These are phyloP conservation scores for Zygosaccharomyces rouxii DNA, from an alignment of 805 yeast genomes.

Conservation along the genomic window DNA sequence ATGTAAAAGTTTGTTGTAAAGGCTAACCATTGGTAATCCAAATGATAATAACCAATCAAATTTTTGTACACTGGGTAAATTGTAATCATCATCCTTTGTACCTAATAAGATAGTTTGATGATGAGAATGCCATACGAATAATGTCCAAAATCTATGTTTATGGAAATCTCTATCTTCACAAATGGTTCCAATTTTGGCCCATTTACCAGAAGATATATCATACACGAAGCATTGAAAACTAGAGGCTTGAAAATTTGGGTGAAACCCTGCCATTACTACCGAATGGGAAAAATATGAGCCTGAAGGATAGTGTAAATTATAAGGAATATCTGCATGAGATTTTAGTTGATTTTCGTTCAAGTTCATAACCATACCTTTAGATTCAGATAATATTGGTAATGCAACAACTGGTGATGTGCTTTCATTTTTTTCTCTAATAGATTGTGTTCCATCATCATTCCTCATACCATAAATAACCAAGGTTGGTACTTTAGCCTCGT, in stretches of 20 bases:
- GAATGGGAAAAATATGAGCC: constrained; percentile 66
- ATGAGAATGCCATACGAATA: constrained; percentile 73
- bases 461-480: constrained; percentile 21
- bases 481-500: constrained; percentile 29
- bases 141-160: constrained; percentile 60
- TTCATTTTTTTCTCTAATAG: neutral
- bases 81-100: constrained; percentile 26
- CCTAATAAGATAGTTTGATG: constrained; percentile 67
- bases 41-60: constrained; percentile 45
- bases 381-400: constrained; percentile 32
- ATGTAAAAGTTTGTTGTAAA: constrained; percentile 23
- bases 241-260: constrained; percentile 38
- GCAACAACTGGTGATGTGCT: constrained; percentile 32
- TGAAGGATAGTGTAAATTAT: constrained; percentile 48
- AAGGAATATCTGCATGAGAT: constrained; percentile 25
- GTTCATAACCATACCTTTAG: constrained; percentile 33
- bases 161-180: constrained; percentile 50
- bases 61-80: constrained; percentile 39
- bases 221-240: constrained; percentile 32
- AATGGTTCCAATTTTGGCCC: constrained; percentile 58
- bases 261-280: constrained; percentile 56
- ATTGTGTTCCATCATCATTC: constrained; percentile 14
- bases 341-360: constrained; percentile 21
- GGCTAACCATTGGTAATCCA: constrained; percentile 52
- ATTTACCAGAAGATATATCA: constrained; percentile 39